These are phyloP conservation scores for Cladosporium oxysporum DNA, from an alignment of 2,329 filamentous ascomycete genomes.

Conservation along the genomic window DNA sequence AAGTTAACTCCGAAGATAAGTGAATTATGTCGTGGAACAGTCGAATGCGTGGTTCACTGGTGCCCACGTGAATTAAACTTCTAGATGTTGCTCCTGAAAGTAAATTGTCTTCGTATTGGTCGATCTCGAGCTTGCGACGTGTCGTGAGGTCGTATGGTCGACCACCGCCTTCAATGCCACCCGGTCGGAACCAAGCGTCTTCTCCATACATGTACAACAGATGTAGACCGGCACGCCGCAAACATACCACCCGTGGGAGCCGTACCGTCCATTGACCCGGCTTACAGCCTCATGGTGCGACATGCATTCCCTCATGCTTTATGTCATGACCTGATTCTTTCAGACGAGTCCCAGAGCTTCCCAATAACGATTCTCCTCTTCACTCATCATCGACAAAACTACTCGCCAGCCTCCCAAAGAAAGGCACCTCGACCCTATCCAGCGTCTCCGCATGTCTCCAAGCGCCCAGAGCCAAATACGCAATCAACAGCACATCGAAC, in stretches of 20 bases:
- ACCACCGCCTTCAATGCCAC: neutral
- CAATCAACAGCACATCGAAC: slow-evolving; percentile 74
- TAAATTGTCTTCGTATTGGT: neutral
- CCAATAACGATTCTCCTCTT: neutral
- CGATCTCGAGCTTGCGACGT: neutral
- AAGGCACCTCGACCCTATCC: slow-evolving; percentile 76
- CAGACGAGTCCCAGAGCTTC: neutral
- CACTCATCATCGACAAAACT: slow-evolving; percentile 88
- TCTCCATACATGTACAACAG: neutral
- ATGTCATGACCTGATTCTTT: neutral
- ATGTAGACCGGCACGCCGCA: neutral
- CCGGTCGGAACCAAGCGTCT: neutral
- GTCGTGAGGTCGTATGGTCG: neutral
- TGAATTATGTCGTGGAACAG: neutral
- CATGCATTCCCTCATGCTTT: neutral
- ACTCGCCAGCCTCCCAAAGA: slow-evolving; percentile 82
- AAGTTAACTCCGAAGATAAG: neutral
- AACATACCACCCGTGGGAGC: neutral
- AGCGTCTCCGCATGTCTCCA: slow-evolving; percentile 77
- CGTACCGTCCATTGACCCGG: neutral
- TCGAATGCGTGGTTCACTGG: neutral
- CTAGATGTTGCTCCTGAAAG: neutral
- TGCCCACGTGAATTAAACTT: neutral
- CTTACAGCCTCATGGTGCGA: neutral
- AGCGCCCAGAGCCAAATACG: slow-evolving; percentile 72